Percentiles rank a stretch among this genome's conserved stretches.
Evolutionary conservation across 2,329 filamentous ascomycete genomes (phyloP).

Genomic region (Volutella citrinella): DNA sequence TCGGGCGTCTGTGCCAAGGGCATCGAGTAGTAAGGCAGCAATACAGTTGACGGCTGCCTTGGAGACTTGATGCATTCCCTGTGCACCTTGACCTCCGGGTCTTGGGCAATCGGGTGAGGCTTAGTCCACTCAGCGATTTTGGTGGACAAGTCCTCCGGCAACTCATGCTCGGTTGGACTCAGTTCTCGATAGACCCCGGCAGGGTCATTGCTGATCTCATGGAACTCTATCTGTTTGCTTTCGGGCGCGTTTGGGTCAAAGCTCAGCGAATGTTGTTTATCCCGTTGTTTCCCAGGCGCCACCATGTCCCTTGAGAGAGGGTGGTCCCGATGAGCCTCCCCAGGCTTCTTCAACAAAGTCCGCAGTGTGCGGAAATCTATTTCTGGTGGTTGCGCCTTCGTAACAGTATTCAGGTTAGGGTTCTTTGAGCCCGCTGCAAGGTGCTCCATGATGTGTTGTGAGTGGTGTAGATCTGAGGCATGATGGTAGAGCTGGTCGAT

Average conservation of each 20-base stretch:
- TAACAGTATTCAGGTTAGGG: no score
- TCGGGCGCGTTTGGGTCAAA: constrained; percentile 10
- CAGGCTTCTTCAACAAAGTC: constrained; percentile 1
- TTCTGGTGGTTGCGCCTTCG: no score
- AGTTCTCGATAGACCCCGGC: constrained; percentile 7
- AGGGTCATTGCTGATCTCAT: constrained; percentile 14
- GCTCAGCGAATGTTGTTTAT: constrained; percentile 11
- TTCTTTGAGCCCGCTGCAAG: constrained; percentile 23
- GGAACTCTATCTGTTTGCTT: constrained; percentile 6
- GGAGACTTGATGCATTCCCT: no score
- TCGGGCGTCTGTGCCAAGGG: no score
- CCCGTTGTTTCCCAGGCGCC: constrained; percentile 4
- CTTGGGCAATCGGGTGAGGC: constrained; percentile 11
- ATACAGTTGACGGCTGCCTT: no score
- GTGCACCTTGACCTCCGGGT: no score
- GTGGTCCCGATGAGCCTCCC: constrained; percentile 8
- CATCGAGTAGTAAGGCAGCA: no score
- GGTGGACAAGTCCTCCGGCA: constrained; percentile 15
- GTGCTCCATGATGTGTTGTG: constrained; percentile 34
- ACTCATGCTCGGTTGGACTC: constrained; percentile 18
- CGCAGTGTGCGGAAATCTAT: no score
- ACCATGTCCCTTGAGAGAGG: constrained; percentile 13
- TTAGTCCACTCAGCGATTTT: constrained; percentile 12
- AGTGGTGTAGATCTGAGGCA: constrained; percentile 31
- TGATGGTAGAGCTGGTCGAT: constrained; percentile 32